A percentile compares a stretch with the other conserved stretches of the same genome.
phyloP scores from a whole-genome alignment of 352 stramenopile species.

The Achlya hypogyna region DNA sequence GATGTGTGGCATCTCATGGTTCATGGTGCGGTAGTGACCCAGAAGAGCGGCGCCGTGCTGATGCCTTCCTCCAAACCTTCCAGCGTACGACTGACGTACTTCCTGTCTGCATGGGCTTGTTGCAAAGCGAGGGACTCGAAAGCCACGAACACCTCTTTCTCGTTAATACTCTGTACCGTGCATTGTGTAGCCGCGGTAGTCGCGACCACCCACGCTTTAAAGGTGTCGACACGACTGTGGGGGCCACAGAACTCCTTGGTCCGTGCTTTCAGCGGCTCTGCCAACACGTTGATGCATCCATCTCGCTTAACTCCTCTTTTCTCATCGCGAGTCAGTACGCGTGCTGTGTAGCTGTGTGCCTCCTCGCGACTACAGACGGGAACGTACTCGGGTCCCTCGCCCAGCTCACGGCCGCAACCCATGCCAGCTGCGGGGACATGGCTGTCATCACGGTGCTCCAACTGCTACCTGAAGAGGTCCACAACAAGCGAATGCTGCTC shows the following conservation, averaged over 20 bases:
- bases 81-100: constrained; percentile 1
- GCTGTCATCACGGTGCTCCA: constrained; percentile 9
- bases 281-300: not conserved
- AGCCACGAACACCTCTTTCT: constrained; percentile 10
- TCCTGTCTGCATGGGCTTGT: not conserved
- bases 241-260: not conserved
- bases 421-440: not conserved
- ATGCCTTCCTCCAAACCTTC: constrained; percentile 16
- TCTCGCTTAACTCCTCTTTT: not conserved
- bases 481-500: constrained; percentile 13
- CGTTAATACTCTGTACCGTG: constrained; percentile 10
- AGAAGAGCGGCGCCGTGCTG: constrained; percentile 1
- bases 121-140: not conserved
- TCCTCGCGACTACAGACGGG: constrained; percentile 1
- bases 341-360: constrained; percentile 6
- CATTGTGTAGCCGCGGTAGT: constrained; percentile 10
- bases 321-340: constrained; percentile 13
- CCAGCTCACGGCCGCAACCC: not conserved
- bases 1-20: not conserved
- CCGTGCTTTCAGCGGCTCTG: constrained; percentile 9
- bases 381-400: not conserved
- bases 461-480: constrained; percentile 15
- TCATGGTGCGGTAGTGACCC: not conserved
- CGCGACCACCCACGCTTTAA: not conserved
- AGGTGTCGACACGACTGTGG: not conserved